Evolutionary conservation across 768 basidiomycete genomes (phyloP).

Genomic region (Suillus decipiens): DNA sequence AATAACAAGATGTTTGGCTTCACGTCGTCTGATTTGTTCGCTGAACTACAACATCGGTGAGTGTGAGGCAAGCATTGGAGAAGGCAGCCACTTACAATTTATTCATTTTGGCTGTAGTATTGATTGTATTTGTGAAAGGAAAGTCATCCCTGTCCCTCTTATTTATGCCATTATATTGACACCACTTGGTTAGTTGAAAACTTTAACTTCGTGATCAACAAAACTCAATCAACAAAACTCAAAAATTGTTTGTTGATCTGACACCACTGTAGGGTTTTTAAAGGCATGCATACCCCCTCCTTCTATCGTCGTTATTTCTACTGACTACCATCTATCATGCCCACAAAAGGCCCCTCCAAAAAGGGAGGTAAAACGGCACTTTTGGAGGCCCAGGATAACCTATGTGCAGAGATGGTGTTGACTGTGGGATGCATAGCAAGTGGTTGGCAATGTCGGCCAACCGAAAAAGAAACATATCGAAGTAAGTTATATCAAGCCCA

Average conservation of each 20-base stretch:
- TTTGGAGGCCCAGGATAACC: neutral
- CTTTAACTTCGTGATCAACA: neutral
- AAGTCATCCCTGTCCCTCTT: neutral
- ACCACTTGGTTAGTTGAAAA: neutral
- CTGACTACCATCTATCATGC: neutral
- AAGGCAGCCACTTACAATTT: neutral
- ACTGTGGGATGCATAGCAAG: neutral
- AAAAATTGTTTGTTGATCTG: neutral
- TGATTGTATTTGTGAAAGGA: neutral
- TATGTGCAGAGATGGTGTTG: neutral
- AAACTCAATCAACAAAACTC: neutral
- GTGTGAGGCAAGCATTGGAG: neutral
- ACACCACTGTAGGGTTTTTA: neutral
- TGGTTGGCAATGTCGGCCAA: neutral
- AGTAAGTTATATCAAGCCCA: neutral
- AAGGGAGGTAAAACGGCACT: neutral
- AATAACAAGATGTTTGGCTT: too few relatives aligned
- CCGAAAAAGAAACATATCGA: neutral
- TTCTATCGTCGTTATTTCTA: neutral
- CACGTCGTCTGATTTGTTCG: too few relatives aligned
- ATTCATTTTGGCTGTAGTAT: neutral
- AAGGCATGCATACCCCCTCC: neutral
- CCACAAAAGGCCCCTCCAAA: neutral
- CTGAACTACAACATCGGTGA: neutral
- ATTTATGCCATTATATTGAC: neutral